A percentile compares a stretch with the other conserved stretches of the same genome.
Evolutionary conservation across 345 rosid genomes (phyloP).

Genomic region (Salix koriyanagi): DNA sequence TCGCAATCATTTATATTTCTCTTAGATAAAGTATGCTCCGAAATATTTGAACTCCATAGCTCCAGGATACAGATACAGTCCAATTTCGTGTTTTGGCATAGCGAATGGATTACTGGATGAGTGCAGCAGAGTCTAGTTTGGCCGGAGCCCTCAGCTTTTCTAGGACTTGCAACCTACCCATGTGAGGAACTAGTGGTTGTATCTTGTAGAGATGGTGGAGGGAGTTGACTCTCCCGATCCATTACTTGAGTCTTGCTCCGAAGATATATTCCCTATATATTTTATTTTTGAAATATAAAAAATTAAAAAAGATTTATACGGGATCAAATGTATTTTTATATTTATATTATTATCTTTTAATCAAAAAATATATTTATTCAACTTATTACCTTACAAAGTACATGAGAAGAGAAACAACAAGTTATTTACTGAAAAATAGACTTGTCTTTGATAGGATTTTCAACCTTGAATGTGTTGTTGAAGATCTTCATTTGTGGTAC

Average conservation of each 20-base stretch:
- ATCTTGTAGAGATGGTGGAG: constrained; percentile 68
- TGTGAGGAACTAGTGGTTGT: constrained; percentile 60
- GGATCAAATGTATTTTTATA: too few relatives aligned
- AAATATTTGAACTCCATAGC: constrained; percentile 57
- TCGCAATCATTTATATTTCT: constrained; percentile 46
- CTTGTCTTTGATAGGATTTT: too few relatives aligned
- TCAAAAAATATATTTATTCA: too few relatives aligned
- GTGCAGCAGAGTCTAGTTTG: constrained; percentile 54
- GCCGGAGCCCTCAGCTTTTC: constrained; percentile 38
- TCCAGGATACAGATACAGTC: constrained; percentile 82
- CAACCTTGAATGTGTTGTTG: too few relatives aligned
- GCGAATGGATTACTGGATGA: constrained; percentile 69
- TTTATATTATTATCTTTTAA: too few relatives aligned
- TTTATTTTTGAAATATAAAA: too few relatives aligned
- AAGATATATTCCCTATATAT: too few relatives aligned
- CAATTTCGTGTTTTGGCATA: constrained; percentile 49
- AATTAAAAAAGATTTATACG: too few relatives aligned
- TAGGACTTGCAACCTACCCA: constrained; percentile 42
- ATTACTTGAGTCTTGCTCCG: too few relatives aligned
- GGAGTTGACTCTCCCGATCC: constrained; percentile 7
- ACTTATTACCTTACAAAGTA: constrained; percentile 9
- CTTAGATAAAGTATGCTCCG: constrained; percentile 47
- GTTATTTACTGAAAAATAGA: constrained; percentile 20
- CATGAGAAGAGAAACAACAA: constrained; percentile 91
- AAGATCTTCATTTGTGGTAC: too few relatives aligned